Conservation (phyloP, 805 yeast genomes). For the Metschnikowia picachoensis region DNA sequence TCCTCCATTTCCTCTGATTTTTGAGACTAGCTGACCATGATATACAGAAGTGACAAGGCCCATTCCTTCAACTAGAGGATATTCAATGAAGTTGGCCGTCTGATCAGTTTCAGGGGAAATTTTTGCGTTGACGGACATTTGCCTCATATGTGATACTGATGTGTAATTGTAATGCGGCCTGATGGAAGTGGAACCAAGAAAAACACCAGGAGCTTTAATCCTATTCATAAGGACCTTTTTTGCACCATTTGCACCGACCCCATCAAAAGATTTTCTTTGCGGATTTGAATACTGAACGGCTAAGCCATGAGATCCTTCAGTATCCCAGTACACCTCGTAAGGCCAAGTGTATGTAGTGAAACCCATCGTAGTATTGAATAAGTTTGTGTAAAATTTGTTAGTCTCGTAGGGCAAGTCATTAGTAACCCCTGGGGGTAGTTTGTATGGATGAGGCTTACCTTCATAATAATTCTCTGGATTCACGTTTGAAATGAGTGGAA, state of each 20-base stretch:
- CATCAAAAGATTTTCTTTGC: conserved; percentile 44
- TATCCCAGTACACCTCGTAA: conserved; percentile 57
- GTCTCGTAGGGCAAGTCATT: conserved; percentile 52
- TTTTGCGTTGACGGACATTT: conserved; percentile 27
- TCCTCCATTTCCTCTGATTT: conserved; percentile 11
- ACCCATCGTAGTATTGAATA: conserved; percentile 53
- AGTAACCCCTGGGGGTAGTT: conserved; percentile 46
- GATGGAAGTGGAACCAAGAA: conserved; percentile 52
- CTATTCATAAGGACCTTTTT: conserved; percentile 54
- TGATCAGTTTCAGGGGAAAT: conserved; percentile 20
- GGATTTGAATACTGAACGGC: conserved; percentile 57
- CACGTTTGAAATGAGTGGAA: conserved; percentile 42
- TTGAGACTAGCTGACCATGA: conserved; percentile 50
- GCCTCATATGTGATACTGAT: conserved; percentile 48
- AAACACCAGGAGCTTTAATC: conserved; percentile 48
- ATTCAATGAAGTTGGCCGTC: conserved; percentile 33
- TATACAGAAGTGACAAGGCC: conserved; percentile 54
- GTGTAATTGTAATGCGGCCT: conserved; percentile 26
- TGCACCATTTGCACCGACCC: conserved; percentile 41
- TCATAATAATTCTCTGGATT: conserved; percentile 46
- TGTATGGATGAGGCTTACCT: conserved; percentile 42
- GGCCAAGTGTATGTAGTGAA: conserved; percentile 63
- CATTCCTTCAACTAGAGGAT: conserved; percentile 59
- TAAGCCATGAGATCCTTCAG: conserved; percentile 46
- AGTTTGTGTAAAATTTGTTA: conserved; percentile 71